A percentile compares a stretch with the other conserved stretches of the same genome.
These are phyloP conservation scores for Helotiales sp. DNA, from an alignment of 2,329 filamentous ascomycete species.

Conservation along the genomic window DNA sequence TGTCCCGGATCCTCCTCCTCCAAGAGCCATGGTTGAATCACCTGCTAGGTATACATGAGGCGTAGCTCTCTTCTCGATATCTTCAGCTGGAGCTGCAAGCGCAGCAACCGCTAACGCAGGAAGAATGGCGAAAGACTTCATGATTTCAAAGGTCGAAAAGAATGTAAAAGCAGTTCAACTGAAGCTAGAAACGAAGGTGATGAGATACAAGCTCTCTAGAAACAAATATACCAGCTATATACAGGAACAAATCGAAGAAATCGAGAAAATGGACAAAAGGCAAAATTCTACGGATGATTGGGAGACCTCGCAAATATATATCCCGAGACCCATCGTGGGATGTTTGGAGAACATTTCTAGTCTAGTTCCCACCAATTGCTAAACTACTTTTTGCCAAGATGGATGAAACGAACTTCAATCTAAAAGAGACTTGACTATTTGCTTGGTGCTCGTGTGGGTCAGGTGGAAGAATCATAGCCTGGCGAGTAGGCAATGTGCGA, in stretches of 20 bases:
- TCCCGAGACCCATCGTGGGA: not conserved
- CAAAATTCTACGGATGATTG: not conserved
- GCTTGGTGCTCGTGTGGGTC: not conserved
- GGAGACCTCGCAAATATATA: not conserved
- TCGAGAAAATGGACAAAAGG: not conserved
- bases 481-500: not conserved
- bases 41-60: conserved; percentile 56
- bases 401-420: not conserved
- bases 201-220: not conserved
- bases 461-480: not conserved
- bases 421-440: not conserved
- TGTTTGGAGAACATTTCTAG: not conserved
- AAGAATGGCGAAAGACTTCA: conserved; percentile 19
- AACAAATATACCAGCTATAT: not conserved
- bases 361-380: not conserved
- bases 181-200: not conserved
- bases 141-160: not conserved
- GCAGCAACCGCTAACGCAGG: conserved; percentile 25
- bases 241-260: not conserved
- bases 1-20: conserved; percentile 44
- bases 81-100: conserved; percentile 20
- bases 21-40: conserved; percentile 61
- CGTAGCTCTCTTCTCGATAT: conserved; percentile 17
- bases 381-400: not conserved
- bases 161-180: not conserved